These are phyloP conservation scores for Metarhizium robertsii DNA, from an alignment of 2,329 filamentous ascomycete species.

Conservation along the genomic window DNA sequence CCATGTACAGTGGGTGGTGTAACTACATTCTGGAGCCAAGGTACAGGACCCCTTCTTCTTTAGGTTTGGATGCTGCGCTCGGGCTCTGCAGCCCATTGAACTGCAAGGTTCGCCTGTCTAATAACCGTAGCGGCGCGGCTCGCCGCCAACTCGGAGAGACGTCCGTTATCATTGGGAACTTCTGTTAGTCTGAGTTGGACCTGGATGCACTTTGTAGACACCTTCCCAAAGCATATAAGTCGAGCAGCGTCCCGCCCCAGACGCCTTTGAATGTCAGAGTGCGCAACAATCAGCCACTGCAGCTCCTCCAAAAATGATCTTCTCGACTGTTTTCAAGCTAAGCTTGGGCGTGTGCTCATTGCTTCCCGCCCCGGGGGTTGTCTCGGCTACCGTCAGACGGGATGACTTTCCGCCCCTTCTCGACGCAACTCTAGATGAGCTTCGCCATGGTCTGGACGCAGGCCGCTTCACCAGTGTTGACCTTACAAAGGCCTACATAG, in stretches of 20 bases:
- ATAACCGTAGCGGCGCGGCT: too few species aligned
- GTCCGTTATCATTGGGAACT: too few species aligned
- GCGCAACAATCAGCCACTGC: background rate
- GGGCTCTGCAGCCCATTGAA: too few species aligned
- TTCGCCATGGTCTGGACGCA: constrained; percentile 10
- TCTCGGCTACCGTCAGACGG: background rate
- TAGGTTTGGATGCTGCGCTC: too few species aligned
- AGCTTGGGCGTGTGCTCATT: background rate
- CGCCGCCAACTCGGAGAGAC: too few species aligned
- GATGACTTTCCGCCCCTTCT: constrained; percentile 8
- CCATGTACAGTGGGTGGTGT: too few species aligned
- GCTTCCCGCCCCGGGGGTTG: background rate
- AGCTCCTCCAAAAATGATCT: background rate
- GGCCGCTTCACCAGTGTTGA: constrained; percentile 26
- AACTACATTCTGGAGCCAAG: too few species aligned
- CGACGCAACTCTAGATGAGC: constrained; percentile 13
- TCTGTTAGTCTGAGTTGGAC: too few species aligned
- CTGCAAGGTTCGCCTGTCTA: too few species aligned
- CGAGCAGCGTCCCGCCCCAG: background rate
- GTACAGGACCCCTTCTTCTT: too few species aligned
- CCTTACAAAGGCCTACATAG: constrained; percentile 21
- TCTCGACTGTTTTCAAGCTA: background rate
- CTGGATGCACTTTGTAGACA: too few species aligned
- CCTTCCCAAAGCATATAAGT: background rate
- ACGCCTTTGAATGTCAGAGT: background rate